Percentiles rank a stretch among this genome's conserved stretches.
These are phyloP conservation scores for Aspergillus felis DNA, from an alignment of 2,329 filamentous ascomycete species.

Conservation along the genomic window DNA sequence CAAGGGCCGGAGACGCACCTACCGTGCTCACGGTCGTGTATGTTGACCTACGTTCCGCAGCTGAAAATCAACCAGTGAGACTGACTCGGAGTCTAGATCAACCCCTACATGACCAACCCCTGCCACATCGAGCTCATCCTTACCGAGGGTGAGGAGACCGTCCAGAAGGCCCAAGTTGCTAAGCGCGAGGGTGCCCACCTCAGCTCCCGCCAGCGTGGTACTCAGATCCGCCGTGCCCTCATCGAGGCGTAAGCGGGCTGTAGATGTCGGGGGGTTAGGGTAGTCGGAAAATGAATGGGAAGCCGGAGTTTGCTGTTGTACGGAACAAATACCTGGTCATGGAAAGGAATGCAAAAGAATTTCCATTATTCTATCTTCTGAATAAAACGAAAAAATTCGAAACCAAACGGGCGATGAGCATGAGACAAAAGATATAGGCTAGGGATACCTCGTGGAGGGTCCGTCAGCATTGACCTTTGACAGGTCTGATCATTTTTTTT, in stretches of 20 bases:
- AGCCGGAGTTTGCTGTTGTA: conserved; percentile 36
- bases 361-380: conserved; percentile 8
- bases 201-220: conserved; percentile 87
- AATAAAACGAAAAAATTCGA: conserved; percentile 14
- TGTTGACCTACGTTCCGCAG: conserved; percentile 42
- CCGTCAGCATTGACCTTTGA: neutral
- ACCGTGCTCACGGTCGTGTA: conserved; percentile 99
- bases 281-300: conserved; percentile 30
- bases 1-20: conserved; percentile 98
- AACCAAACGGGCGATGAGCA: conserved; percentile 7
- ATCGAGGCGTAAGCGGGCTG: conserved; percentile 49
- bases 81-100: conserved; percentile 65
- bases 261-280: conserved; percentile 23
- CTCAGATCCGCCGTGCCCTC: conserved; percentile 59
- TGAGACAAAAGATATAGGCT: neutral
- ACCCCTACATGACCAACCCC: conserved; percentile 99
- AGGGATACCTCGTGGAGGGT: neutral
- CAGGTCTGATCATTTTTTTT: neutral
- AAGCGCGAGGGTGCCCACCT: conserved; percentile 66
- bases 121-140: conserved; percentile 99
- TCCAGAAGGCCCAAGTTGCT: conserved; percentile 77
- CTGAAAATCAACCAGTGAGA: neutral
- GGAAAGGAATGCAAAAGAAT: conserved; percentile 25
- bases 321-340: conserved; percentile 28
- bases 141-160: conserved; percentile 92